Evolutionary conservation across 1,284 basidiomycete genomes (phyloP).

Genomic region (Trichosporon sp.): DNA sequence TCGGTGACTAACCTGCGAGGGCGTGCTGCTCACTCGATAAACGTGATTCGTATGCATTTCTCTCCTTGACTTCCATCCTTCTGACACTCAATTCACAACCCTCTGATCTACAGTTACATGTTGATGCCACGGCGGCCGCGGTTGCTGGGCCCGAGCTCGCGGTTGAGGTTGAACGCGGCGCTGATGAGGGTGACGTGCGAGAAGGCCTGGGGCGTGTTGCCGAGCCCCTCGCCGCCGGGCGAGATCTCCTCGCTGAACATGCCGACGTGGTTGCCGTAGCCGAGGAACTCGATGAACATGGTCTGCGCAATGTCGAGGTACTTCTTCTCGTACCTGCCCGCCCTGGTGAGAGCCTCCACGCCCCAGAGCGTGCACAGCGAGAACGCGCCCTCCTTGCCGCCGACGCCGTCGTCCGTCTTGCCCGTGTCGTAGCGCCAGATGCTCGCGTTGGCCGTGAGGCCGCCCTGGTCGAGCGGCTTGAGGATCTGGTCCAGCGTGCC

Average conservation of each 20-base stretch:
- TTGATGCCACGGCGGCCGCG: neutral
- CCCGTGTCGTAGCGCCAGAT: slow-evolving; percentile 63
- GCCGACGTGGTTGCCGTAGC: slow-evolving; percentile 80
- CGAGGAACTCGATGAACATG: slow-evolving; percentile 46
- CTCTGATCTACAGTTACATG: neutral
- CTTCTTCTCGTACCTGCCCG: slow-evolving; percentile 65
- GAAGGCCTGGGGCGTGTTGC: slow-evolving; percentile 49
- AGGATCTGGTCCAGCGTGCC: slow-evolving; percentile 74
- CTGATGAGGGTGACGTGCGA: slow-evolving; percentile 48
- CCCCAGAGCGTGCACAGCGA: slow-evolving; percentile 56
- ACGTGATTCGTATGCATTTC: too few species aligned
- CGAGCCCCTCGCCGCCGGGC: slow-evolving; percentile 48
- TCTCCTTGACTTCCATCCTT: neutral
- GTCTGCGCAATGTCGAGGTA: slow-evolving; percentile 54
- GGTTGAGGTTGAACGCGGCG: slow-evolving; percentile 50
- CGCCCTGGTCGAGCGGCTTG: slow-evolving; percentile 77
- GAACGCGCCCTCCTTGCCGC: slow-evolving; percentile 77
- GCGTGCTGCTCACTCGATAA: neutral
- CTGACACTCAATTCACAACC: neutral
- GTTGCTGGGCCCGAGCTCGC: slow-evolving; percentile 26
- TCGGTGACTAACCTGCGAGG: neutral
- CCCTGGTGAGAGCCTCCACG: slow-evolving; percentile 78
- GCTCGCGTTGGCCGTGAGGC: slow-evolving; percentile 68
- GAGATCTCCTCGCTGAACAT: slow-evolving; percentile 67
- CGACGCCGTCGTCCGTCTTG: slow-evolving; percentile 82